Evolutionary conservation across 768 basidiomycete species (phyloP).

Genomic region (Pleurotus ostreatus): DNA sequence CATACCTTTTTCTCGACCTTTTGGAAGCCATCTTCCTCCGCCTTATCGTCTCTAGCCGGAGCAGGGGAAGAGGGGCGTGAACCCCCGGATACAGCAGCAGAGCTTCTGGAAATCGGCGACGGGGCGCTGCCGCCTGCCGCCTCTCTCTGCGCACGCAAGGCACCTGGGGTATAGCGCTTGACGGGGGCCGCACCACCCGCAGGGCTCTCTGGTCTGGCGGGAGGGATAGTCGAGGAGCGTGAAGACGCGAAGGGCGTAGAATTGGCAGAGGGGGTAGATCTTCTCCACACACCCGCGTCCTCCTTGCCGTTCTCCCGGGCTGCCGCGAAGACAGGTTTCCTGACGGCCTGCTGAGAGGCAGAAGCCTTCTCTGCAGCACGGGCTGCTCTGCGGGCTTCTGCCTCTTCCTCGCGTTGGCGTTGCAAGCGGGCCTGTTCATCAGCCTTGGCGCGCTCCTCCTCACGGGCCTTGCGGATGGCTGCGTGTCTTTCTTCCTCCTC

Average conservation of each 20-base stretch:
- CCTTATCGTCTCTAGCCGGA: constrained; percentile 29
- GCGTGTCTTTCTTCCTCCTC: constrained; percentile 57
- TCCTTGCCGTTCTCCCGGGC: constrained; percentile 19
- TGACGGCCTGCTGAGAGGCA: constrained; percentile 21
- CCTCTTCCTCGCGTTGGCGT: constrained; percentile 67
- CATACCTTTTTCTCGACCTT: constrained; percentile 38
- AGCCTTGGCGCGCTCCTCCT: constrained; percentile 45
- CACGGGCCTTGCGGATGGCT: constrained; percentile 48
- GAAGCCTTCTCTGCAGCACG: constrained; percentile 36
- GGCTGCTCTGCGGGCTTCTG: constrained; percentile 39
- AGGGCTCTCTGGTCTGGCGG: constrained; percentile 55
- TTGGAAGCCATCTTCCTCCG: constrained; percentile 73
- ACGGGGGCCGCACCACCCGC: constrained; percentile 30
- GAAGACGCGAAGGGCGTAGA: constrained; percentile 24
- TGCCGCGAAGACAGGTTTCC: constrained; percentile 20
- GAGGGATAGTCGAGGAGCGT: constrained; percentile 25
- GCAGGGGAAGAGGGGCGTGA: constrained; percentile 50
- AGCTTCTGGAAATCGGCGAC: background rate
- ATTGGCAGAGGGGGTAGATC: constrained; percentile 17
- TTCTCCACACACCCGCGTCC: constrained; percentile 26
- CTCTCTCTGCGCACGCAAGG: constrained; percentile 21
- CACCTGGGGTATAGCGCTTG: constrained; percentile 42
- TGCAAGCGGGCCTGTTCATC: constrained; percentile 56
- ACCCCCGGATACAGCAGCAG: constrained; percentile 25
- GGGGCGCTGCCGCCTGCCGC: constrained; percentile 24